Evolutionary conservation across 257 asterid genomes (phyloP).

Genomic region (Dorcoceras hygrometricum): DNA sequence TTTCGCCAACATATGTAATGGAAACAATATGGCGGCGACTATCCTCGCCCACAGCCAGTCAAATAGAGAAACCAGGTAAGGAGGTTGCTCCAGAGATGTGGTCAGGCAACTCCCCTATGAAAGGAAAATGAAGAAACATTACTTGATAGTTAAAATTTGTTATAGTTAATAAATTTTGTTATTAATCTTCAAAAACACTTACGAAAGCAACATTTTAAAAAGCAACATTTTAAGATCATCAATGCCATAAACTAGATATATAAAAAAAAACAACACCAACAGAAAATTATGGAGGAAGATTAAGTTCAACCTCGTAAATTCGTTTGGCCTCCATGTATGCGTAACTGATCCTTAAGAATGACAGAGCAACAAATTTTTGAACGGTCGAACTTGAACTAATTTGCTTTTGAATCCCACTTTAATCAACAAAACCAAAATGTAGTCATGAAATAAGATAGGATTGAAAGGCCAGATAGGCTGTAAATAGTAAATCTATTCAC

Average conservation of each 20-base stretch:
- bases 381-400: slow-evolving; percentile 54
- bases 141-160: background rate
- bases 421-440: slow-evolving; percentile 20
- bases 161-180: background rate
- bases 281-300: no score
- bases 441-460: background rate
- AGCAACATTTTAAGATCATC: background rate
- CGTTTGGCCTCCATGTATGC: slow-evolving; percentile 85
- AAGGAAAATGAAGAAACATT: slow-evolving; percentile 8
- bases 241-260: background rate
- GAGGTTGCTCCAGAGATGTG: slow-evolving; percentile 60
- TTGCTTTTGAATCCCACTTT: slow-evolving; percentile 87
- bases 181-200: background rate
- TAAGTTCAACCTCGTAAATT: slow-evolving; percentile 66
- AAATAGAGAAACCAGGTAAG: slow-evolving; percentile 45
- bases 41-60: slow-evolving; percentile 76
- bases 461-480: slow-evolving; percentile 12
- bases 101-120: slow-evolving; percentile 76
- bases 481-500: background rate
- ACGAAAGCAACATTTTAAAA: no score
- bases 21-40: slow-evolving; percentile 55
- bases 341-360: slow-evolving; percentile 66
- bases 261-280: no score
- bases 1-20: slow-evolving; percentile 72
- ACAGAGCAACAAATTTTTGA: slow-evolving; percentile 61